A percentile compares a stretch with the other conserved stretches of the same genome.
phyloP scores from a whole-genome alignment of 176 grass and related monocot species.

The Hordeum marinum region DNA sequence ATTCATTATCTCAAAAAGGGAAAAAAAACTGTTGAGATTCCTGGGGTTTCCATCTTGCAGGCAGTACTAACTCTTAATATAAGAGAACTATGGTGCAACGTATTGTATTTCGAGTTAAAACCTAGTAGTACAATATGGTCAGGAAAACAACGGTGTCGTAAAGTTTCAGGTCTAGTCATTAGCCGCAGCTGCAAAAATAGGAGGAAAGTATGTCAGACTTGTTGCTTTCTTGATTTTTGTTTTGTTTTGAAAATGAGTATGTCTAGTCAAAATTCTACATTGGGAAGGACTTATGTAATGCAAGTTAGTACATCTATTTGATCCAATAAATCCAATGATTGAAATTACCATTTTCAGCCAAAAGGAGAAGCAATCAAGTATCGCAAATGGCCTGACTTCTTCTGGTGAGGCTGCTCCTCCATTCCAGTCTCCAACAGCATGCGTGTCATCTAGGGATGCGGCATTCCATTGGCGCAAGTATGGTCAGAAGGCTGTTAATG shows the following conservation, averaged over 20 bases:
- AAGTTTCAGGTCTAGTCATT: background rate
- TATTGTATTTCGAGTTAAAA: background rate
- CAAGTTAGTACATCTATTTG: background rate
- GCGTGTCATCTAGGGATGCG: conserved; percentile 26
- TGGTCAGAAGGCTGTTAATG: conserved; percentile 61
- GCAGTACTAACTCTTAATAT: background rate
- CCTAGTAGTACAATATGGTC: background rate
- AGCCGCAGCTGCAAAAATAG: background rate
- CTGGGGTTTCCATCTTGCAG: conserved; percentile 1
- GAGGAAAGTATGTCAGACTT: background rate
- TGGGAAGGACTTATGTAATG: background rate
- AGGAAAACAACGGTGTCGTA: background rate
- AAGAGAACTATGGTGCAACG: background rate
- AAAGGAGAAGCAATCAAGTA: conserved; percentile 31
- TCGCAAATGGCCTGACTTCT: background rate
- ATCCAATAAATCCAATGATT: background rate
- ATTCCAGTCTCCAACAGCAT: conserved; percentile 15
- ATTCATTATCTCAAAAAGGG: background rate
- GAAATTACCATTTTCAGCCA: conserved; percentile 27
- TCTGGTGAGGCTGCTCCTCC: background rate
- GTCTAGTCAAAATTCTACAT: background rate
- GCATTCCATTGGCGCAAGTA: conserved; percentile 67
- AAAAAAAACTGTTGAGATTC: background rate
- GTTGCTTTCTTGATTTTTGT: background rate
- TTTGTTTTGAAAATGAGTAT: background rate